Base-by-base conservation (phyloP, 345 rosid species). In the Eucalyptus pauciflora region DNA sequence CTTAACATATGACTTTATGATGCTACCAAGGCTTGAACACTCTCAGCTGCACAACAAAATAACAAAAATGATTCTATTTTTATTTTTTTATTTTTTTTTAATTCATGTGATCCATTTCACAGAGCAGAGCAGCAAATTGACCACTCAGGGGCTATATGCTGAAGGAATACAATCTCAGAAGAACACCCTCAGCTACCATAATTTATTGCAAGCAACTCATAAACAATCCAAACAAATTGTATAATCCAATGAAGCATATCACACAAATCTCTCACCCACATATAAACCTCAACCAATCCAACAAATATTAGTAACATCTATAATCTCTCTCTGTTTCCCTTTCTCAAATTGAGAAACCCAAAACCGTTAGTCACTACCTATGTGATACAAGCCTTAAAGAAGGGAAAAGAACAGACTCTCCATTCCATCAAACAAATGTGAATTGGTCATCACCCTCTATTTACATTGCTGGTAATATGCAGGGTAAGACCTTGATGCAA, bases 211-310 rank as follows among this genome's bases (percentile, higher is more conserved):
- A 29, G 86, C 29, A 51, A 86, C 24, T 31, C 18, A 62, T 25
- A 54, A 79, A 85, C n/a, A 17, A 33, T 87, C 13, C 10, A 64
- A 22, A 27, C 49, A 80, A 49, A 86, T 17, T 51, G 33, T 67
- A 88, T 69, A 86, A 86, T 89, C 87, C 41, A 89, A 86, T 62
- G 45, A 48, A 87, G 62, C 64, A 80, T 48, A 29, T 48, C 86
- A 90, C 89, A 87, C 86, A 89, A 20, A 88, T 86, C 89, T 86
- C 88, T 89, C 91, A 86, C 86, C 89, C 29, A 92, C 41, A 62
- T 56, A 86, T 11, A 51, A 86, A 46, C 49, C 46, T 81, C 89
- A 88, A 88, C 69, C 52, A 88, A 86, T 31, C 86, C 67, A 88
- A 86, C 88, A 88, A 86, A 37, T 87, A 86, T 27, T 60, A 86